Percentiles rank a stretch among this genome's conserved stretches.
Evolutionary conservation across 2,329 filamentous ascomycete genomes (phyloP).

Genomic region (Microcyclospora pomicola): DNA sequence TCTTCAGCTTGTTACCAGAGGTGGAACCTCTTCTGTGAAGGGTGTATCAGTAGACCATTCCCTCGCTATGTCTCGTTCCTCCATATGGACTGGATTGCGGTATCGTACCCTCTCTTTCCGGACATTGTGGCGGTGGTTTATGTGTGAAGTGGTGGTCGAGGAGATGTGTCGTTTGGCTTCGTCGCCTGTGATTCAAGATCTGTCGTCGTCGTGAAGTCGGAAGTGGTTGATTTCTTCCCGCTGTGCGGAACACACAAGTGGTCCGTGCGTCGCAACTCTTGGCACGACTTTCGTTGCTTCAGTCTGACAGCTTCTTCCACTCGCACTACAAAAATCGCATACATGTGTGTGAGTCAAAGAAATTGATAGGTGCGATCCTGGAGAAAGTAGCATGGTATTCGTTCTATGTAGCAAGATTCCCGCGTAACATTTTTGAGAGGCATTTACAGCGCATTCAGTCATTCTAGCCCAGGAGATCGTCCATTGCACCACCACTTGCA

Average conservation of each 20-base stretch:
- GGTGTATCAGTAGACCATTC: constrained; percentile 1
- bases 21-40: constrained; percentile 53
- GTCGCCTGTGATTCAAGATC: constrained; percentile 5
- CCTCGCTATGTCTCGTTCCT: background rate
- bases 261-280: background rate
- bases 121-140: constrained; percentile 20
- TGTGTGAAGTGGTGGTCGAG: background rate
- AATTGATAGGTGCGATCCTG: no score
- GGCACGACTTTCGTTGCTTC: constrained; percentile 4
- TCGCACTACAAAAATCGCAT: no score
- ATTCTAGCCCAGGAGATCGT: constrained; percentile 30
- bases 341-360: no score
- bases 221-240: background rate
- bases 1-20: constrained; percentile 99
- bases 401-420: no score
- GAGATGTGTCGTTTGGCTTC: constrained; percentile 8
- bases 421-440: no score
- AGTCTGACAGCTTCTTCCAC: background rate
- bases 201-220: background rate
- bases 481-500: constrained; percentile 20
- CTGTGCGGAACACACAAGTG: background rate
- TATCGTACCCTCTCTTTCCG: constrained; percentile 24
- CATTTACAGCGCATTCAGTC: no score
- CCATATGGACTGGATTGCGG: background rate
- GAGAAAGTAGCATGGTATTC: no score